Base-by-base conservation (phyloP, 768 basidiomycete genomes). In the Rhizopogon roseolus region DNA sequence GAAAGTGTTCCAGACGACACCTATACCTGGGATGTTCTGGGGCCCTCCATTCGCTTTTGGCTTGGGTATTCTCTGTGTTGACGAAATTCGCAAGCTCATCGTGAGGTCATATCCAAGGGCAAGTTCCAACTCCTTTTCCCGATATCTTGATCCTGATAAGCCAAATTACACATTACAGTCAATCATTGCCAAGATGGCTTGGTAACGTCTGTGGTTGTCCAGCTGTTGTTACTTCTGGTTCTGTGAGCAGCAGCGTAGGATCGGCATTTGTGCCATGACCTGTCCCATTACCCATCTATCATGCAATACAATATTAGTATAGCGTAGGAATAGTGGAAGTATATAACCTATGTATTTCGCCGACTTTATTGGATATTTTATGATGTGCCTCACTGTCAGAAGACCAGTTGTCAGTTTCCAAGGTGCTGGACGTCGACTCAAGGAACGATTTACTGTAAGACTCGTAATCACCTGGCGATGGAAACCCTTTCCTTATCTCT, bases 11-110 rank as follows among this genome's bases (percentile, higher is more conserved):
- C 37, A 34, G 1, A 80, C 77, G 4, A 61, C 72, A 2, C 72
- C 74, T 6, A 77, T 79, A 28, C 77, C 74, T 2, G 60, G 66
- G 2, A 75, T 72, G 71, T 80, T 76, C 62, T 80, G 78, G 78
- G 68, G 75, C 13, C 64, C 76, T 28, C 77, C 78, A 1, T 73
- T 79, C 51, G 67, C 63, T 2, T 76, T 79, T 37, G 78, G 74
- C 2, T 41, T 73, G 13, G 75, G 60, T 1, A 64, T 80, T 6
- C 57, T 80, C 52, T 61, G 60, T 6, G 58, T 76, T 42, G 78
- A 80, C 49, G 78, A 80, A 56, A 52, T 70, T 1, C 67, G 78
- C 19, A 79, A 79, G 61, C 54, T 76, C 42, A 55, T 78, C 10
- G 77, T 77, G 34, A 65, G 77, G 55, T 66, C 69, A 4, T 72